phyloP scores from a whole-genome alignment of 2,329 filamentous ascomycete genomes.

The Penicillium thymicola region DNA sequence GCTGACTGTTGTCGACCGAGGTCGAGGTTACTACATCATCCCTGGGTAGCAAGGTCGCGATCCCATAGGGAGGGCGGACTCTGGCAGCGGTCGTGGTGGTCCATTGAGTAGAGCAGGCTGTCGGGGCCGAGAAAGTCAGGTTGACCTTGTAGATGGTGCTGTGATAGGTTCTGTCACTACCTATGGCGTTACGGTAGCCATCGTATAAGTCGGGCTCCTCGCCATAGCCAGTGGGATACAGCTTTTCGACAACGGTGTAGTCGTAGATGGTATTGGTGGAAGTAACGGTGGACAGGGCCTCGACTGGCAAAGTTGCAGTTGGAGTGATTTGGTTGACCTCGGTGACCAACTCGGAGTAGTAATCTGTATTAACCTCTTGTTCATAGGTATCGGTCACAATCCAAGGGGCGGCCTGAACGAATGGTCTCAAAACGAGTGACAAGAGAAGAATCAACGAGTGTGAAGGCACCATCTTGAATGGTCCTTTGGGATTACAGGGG shows the following conservation, averaged over 20 bases:
- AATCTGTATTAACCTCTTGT: conserved; percentile 11
- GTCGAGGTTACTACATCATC: conserved; percentile 23
- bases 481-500: background rate
- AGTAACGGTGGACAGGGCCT: conserved; percentile 26
- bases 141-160: conserved; percentile 27
- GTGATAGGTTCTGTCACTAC: conserved; percentile 5
- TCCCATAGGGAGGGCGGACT: conserved; percentile 16
- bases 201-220: background rate
- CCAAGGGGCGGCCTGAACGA: conserved; percentile 29
- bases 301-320: conserved; percentile 22
- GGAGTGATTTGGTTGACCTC: conserved; percentile 20
- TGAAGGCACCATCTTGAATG: conserved; percentile 21
- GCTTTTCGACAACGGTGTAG: conserved; percentile 27
- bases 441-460: conserved; percentile 25
- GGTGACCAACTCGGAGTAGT: conserved; percentile 9
- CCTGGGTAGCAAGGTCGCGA: conserved; percentile 19
- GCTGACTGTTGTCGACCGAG: conserved; percentile 19
- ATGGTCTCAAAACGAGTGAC: conserved; percentile 21
- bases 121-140: conserved; percentile 28
- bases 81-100: conserved; percentile 22
- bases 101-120: conserved; percentile 29
- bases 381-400: conserved; percentile 30
- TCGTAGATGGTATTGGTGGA: conserved; percentile 14
- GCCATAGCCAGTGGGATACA: conserved; percentile 28
- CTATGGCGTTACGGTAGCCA: background rate